Percentiles rank a stretch among this genome's conserved stretches.
These are phyloP conservation scores for Mallotus japonicus DNA, from an alignment of 441 rosid species.

Conservation along the genomic window DNA sequence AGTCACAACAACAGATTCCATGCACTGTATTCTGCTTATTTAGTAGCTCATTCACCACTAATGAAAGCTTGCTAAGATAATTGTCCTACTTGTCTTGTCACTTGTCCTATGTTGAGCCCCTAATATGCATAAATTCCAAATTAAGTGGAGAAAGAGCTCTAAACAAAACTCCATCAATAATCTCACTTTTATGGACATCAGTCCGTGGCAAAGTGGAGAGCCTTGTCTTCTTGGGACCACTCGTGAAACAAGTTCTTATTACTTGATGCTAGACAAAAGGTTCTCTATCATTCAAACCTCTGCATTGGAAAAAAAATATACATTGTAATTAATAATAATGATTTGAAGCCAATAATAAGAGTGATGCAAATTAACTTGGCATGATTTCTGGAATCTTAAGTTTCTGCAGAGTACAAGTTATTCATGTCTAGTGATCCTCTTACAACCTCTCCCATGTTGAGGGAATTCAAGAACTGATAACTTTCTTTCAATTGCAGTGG, in stretches of 20 bases:
- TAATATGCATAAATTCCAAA: background rate
- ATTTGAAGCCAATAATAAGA: no score
- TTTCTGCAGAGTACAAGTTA: background rate
- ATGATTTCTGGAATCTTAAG: no score
- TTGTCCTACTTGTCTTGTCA: background rate
- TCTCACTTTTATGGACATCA: no score
- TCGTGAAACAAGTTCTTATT: background rate
- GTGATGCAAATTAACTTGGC: no score
- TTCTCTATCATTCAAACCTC: background rate
- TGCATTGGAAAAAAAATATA: no score
- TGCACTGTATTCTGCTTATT: conserved; percentile 1
- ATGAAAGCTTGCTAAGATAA: background rate
- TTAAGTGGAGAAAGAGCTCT: no score
- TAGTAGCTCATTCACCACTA: background rate
- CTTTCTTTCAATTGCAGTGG: no score
- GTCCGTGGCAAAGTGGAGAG: background rate
- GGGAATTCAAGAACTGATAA: no score
- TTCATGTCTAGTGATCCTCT: background rate
- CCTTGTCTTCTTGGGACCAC: background rate
- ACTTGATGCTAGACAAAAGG: background rate
- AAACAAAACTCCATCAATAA: no score
- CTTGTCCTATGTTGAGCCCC: background rate
- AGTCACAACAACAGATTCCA: background rate
- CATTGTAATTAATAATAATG: no score
- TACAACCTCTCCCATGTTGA: no score